Base-by-base conservation (phyloP, 2,329 filamentous ascomycete species). In the Tolypocladium ophioglossoides region DNA sequence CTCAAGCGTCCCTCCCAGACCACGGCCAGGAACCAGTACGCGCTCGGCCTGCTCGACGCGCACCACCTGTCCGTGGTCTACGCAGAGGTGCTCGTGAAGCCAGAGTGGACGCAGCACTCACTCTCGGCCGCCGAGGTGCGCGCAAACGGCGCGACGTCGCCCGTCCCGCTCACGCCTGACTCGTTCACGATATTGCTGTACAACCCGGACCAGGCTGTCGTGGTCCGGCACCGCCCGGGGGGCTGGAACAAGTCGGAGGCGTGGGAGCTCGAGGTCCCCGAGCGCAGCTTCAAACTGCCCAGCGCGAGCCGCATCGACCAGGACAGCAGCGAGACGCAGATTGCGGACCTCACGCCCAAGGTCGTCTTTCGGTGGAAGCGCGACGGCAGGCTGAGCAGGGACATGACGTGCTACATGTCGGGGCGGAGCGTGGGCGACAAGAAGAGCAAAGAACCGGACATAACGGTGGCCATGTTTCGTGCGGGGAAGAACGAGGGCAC, bases 191-290 rank as follows among this genome's bases (percentile, higher is more conserved):
- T 97, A 40, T 86, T 92, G 63, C 83, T 99, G 3, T 97, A 96
- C 76, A 94, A 96, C 67, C 94, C 94, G 0, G 92, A 97, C 67
- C 90, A 94, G 69, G 80, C 87, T 62, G 76, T 97, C 22, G 63
- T 76, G 1, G 80, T 97, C 38, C 84, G 80, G 62, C 80, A 85
- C 63, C 83, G 87, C 61, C 79, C 85, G 41, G 86, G 87, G 37
- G 84, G 85, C 57, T 95, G 91, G 86, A 91, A 86, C 57, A 86
- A 84, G 56, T 85, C 84, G 16, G 83, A 90, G 52, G 82, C 82
- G 53, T 99, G 92, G 86, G 89, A 94, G 59, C 97, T 99, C 70
- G 89, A 92, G 68, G 85, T 99, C 71, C 94, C 94, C 0, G 84
- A 91, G 65, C 85, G 84, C 56, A 87, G 85, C 30, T 99, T 99